These are phyloP conservation scores for Phyllosticta capitalensis DNA, from an alignment of 2,329 filamentous ascomycete species.

Conservation along the genomic window DNA sequence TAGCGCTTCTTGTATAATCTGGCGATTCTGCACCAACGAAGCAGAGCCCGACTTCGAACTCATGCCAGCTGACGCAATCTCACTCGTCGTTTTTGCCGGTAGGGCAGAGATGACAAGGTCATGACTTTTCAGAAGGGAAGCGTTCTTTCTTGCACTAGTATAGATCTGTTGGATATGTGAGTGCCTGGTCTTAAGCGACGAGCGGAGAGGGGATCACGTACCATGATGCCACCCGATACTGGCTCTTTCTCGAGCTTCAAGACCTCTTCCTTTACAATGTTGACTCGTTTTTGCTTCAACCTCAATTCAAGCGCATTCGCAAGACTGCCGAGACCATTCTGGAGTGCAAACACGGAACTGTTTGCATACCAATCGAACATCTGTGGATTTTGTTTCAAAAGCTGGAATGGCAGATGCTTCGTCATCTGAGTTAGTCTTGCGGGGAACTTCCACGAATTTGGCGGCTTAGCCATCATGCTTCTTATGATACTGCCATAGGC, in stretches of 20 bases:
- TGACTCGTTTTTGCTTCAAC: constrained; percentile 21
- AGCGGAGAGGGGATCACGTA: not conserved
- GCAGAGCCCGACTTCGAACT: not conserved
- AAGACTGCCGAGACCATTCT: constrained; percentile 34
- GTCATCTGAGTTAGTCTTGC: not conserved
- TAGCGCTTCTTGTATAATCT: not conserved
- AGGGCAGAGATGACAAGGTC: constrained; percentile 59
- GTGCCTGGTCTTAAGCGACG: not conserved
- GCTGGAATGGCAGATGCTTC: not conserved
- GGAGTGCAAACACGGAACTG: constrained; percentile 33
- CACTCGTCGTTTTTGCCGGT: constrained; percentile 29
- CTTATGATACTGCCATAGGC: constrained; percentile 31
- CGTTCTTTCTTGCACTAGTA: not conserved
- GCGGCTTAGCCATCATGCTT: constrained; percentile 16
- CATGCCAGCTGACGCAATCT: constrained; percentile 11
- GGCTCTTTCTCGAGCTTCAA: constrained; percentile 28
- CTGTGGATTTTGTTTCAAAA: not conserved
- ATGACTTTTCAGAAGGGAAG: constrained; percentile 23
- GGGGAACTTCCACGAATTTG: not conserved
- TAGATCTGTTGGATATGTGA: not conserved
- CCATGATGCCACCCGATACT: constrained; percentile 1
- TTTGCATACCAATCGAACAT: not conserved
- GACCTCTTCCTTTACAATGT: constrained; percentile 36
- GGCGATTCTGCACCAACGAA: not conserved
- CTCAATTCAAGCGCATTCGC: constrained; percentile 24